Base-by-base conservation (phyloP, 345 rosid genomes). In the Hibiscus tridactylites region DNA sequence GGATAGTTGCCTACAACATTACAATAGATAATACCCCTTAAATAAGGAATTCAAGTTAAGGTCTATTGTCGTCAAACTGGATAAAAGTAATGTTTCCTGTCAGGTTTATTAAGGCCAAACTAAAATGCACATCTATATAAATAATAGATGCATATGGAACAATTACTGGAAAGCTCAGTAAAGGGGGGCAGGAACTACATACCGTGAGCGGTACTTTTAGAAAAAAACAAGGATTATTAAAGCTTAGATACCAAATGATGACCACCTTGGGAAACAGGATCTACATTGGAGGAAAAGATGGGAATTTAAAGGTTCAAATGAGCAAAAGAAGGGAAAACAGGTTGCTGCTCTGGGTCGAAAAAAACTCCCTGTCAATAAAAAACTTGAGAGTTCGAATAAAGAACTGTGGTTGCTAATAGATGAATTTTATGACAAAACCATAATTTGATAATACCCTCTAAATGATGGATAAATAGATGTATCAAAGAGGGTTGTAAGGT, bases 1-100 rank as follows among this genome's bases (percentile, higher is more conserved):
- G 67, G 68, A 80, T 63, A 80, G 66, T 37, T 83, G 84, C 96
- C 98, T 93, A 87, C 80, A 74, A 58, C 49, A 70, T 68, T 64
- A 60, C 56, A 69, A 73, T 21, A 76, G 61, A 71, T 65, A 64
- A 70, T 24, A 35, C 29, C 24, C 26, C 16, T n/a, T 4, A 39
- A 46, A 69, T 37, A 65, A 56, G 68, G 31, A 82, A 67, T 11
- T 24, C 60, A 60, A 49, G 54, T 50, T 0, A 21, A 21, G 8
- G 59, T 0, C 12, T 70, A 26, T 5, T 7, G 15, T 19, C 24
- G 0, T 63, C 50, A 17, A 63, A 63, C 50, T 64, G 49, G 12
- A 64, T 6, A 24, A 44, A 57, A 39, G 3, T 57, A 63, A 19
- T 17, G 49, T 37, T 63, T 37, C 50, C 50, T 42, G 46, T 0